Conservation (phyloP, 2,329 filamentous ascomycete genomes). For the Pseudohalonectria lignicola region DNA sequence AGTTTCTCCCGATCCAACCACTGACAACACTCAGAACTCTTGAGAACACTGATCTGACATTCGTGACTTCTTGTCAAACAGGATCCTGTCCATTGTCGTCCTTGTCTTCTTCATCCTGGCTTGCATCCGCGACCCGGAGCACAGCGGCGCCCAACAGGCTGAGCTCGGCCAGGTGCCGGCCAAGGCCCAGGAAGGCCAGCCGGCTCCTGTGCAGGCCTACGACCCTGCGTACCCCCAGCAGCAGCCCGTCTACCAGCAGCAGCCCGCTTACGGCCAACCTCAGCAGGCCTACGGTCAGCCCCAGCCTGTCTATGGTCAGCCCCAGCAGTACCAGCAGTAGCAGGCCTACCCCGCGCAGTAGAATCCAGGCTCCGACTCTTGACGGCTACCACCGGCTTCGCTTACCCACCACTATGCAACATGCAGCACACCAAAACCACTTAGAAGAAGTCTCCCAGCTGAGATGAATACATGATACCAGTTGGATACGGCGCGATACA, state of each 20-base stretch:
- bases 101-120: slow-evolving; percentile 24
- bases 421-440: no score
- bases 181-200: slow-evolving; percentile 3
- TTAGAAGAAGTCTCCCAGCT: no score
- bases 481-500: no score
- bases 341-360: neutral
- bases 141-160: neutral
- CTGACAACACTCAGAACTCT: no score
- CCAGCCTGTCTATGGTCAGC: slow-evolving; percentile 5
- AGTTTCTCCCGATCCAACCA: slow-evolving; percentile 7
- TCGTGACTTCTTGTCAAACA: no score
- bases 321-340: neutral
- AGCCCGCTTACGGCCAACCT: no score
- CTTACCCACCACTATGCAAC: no score
- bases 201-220: no score
- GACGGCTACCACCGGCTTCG: no score
- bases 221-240: neutral
- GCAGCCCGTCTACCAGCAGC: slow-evolving; percentile 1
- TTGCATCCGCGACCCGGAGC: slow-evolving; percentile 4
- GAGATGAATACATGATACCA: no score
- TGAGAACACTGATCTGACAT: no score
- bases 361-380: neutral
- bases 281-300: neutral
- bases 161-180: slow-evolving; percentile 7
- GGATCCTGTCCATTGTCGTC: slow-evolving; percentile 26